phyloP scores from a whole-genome alignment of 164 flowering plant species.

The Tetrastigma voinierianum region DNA sequence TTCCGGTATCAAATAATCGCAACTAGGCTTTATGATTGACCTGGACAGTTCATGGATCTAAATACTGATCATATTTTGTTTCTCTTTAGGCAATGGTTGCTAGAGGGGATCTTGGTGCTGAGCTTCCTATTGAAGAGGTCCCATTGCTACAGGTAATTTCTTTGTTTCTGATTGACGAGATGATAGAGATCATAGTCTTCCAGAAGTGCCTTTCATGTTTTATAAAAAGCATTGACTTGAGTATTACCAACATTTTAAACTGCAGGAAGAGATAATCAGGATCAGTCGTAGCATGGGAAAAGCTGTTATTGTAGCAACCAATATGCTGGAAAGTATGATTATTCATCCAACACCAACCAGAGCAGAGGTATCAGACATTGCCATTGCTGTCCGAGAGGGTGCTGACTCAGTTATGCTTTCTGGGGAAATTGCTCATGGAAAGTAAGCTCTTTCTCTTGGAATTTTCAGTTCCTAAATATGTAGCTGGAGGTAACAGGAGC shows the following conservation, averaged over 20 bases:
- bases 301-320: constrained; percentile 90
- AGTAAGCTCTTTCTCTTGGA: constrained; percentile 45
- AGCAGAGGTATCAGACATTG: constrained; percentile 92
- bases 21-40: background rate
- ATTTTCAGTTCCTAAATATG: background rate
- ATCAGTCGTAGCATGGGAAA: constrained; percentile 88
- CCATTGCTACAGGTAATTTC: constrained; percentile 70
- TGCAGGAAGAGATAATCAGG: constrained; percentile 83
- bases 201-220: background rate
- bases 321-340: constrained; percentile 95
- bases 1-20: background rate
- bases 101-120: constrained; percentile 83
- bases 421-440: constrained; percentile 96
- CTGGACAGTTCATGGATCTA: background rate
- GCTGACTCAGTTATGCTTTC: constrained; percentile 96
- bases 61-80: background rate
- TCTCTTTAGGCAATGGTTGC: constrained; percentile 75
- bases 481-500: background rate
- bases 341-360: constrained; percentile 93
- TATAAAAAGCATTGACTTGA: background rate
- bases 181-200: background rate
- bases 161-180: constrained; percentile 4
- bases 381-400: constrained; percentile 90
- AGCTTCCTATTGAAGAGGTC: constrained; percentile 81
- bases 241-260: background rate